Base-by-base conservation (phyloP, 176 grass and related monocot species). In the Ensete glaucum region DNA sequence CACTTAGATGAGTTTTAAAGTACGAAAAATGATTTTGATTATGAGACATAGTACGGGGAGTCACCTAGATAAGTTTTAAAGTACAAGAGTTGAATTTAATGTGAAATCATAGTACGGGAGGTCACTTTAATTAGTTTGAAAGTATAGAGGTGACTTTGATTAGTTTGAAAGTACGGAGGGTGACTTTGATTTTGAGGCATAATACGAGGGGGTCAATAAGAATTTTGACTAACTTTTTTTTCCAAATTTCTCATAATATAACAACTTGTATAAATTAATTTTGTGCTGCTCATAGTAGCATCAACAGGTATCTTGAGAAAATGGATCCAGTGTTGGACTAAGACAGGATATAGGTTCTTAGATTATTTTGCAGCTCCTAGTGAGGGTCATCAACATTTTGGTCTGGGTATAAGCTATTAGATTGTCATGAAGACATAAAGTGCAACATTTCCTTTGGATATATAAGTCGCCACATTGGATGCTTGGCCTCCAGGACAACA, bases 401-500 rank as follows among this genome's bases (percentile, higher is more conserved):
- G 1, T 9, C 27, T n/a, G 15, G 6, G 10, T 34, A 43, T 70
- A 9, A 25, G 23, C 3, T 13, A 25, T 27, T 65, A 65, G 22
- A 65, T 94, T 72, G 95, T 99, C 95, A 94, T 99, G 73, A 99
- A 88, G 83, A 99, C 90, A 34, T 90, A 99, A 79, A 99, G 95
- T 56, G 88, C 95, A 57, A 94, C 95, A 89, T 99, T 99, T 87
- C 95, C 95, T 87, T 91, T 99, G 20, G 90, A 99, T 85, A 99
- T 94, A 60, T 91, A 99, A 75, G 95, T 99, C 73, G 95, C 90
- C 79, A 99, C 95, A 82, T 94, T 98, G 53, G 95, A 99, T 57
- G 95, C 95, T 85, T 99, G 95, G 23, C 95, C 95, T 88, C 86
- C 95, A 76, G 95, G 95, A 80, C 95, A 99, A 71, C 95, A 99